phyloP scores from a whole-genome alignment of 2,329 filamentous ascomycete genomes.

The Colletotrichum noveboracense region DNA sequence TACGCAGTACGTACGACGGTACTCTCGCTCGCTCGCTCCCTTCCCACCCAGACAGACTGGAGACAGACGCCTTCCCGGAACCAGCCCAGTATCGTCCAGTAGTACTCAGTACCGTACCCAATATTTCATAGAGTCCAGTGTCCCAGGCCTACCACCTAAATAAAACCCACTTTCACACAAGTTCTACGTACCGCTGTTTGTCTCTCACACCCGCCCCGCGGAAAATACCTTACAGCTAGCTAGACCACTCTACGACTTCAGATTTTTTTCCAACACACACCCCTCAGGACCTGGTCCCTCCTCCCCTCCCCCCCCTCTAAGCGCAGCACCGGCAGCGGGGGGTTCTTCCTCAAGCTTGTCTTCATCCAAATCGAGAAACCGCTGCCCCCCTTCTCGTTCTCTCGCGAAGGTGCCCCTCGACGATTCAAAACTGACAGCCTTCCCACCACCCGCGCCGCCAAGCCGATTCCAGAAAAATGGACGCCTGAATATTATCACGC shows the following conservation, averaged over 20 bases:
- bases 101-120: not conserved
- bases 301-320: constrained; percentile 8
- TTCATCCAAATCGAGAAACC: constrained; percentile 20
- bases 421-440: constrained; percentile 20
- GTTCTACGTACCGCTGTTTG: not conserved
- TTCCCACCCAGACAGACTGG: not conserved
- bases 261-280: not conserved
- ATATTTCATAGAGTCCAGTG: not conserved
- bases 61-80: not conserved
- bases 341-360: constrained; percentile 11
- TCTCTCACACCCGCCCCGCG: constrained; percentile 4
- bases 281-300: not conserved
- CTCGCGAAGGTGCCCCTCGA: constrained; percentile 8
- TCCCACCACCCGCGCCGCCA: constrained; percentile 4
- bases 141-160: not conserved
- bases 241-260: not conserved
- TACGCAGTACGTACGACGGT: not conserved
- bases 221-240: not conserved
- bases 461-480: not conserved
- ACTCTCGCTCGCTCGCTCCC: not conserved
- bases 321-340: constrained; percentile 1
- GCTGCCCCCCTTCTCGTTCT: not conserved
- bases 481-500: constrained; percentile 11
- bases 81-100: not conserved
- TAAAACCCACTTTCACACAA: not conserved